Percentiles rank a stretch among this genome's conserved stretches.
phyloP scores from a whole-genome alignment of 768 basidiomycete species.

The Pleurotus cornucopiae region DNA sequence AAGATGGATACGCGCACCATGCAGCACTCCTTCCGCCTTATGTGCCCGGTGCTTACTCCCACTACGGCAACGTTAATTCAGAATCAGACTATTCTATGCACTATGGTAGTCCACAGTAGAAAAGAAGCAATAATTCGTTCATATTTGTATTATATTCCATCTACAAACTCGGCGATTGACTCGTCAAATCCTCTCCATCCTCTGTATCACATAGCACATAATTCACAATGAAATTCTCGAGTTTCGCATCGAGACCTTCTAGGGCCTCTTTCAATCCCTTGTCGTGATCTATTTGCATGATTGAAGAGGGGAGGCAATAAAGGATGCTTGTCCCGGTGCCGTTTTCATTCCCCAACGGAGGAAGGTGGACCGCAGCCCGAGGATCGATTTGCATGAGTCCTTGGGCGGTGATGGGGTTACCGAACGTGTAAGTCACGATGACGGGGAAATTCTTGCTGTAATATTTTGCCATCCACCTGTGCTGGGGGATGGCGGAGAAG shows the following conservation, averaged over 20 bases:
- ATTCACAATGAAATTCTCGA: slow-evolving; percentile 34
- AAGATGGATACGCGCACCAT: too few relatives aligned
- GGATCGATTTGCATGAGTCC: slow-evolving; percentile 37
- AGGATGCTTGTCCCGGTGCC: slow-evolving; percentile 34
- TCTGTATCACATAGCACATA: slow-evolving; percentile 20
- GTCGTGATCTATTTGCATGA: slow-evolving; percentile 29
- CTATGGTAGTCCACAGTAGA: too few relatives aligned
- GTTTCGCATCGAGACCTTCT: slow-evolving; percentile 35
- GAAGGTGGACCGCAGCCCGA: slow-evolving; percentile 36
- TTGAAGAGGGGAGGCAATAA: slow-evolving; percentile 46
- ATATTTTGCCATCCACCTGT: slow-evolving; percentile 31
- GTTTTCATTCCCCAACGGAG: slow-evolving; percentile 36
- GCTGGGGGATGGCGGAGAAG: slow-evolving; percentile 33
- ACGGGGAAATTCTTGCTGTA: slow-evolving; percentile 20
- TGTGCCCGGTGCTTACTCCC: too few relatives aligned
- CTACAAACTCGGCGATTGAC: too few relatives aligned
- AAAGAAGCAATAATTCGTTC: too few relatives aligned
- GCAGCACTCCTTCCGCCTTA: too few relatives aligned
- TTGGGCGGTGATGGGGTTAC: slow-evolving; percentile 49
- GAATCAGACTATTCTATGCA: too few relatives aligned
- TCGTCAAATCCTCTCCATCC: too few relatives aligned
- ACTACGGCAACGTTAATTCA: too few relatives aligned
- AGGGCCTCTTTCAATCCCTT: slow-evolving; percentile 27
- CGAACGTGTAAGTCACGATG: slow-evolving; percentile 40
- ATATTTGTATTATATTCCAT: too few relatives aligned